phyloP scores from a whole-genome alignment of 2,329 filamentous ascomycete species.

The Cladophialophora yegresii region DNA sequence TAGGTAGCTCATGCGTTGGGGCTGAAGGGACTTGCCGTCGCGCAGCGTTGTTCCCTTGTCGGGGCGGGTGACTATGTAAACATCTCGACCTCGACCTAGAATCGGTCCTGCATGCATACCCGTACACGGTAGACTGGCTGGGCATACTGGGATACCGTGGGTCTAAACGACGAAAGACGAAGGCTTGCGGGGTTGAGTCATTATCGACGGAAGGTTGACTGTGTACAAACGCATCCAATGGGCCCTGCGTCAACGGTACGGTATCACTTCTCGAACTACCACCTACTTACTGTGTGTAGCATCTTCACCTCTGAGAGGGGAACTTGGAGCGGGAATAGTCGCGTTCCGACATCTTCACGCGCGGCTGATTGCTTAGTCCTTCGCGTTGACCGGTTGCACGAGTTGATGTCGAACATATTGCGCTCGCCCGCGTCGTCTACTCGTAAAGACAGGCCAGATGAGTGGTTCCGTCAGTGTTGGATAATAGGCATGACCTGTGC shows the following conservation, averaged over 20 bases:
- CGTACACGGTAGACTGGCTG: neutral
- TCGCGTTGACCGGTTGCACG: neutral
- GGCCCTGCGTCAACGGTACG: neutral
- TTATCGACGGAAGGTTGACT: neutral
- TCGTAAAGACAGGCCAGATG: neutral
- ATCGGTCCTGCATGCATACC: neutral
- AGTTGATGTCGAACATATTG: neutral
- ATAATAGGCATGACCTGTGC: neutral
- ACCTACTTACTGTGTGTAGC: too few species aligned
- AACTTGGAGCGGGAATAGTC: neutral
- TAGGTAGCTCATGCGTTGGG: neutral
- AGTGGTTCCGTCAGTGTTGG: neutral
- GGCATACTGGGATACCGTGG: neutral
- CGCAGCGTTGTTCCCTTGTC: neutral
- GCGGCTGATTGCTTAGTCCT: too few species aligned
- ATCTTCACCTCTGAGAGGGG: neutral
- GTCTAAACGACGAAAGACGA: neutral
- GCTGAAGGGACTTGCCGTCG: neutral
- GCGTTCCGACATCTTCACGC: neutral
- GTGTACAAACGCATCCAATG: neutral
- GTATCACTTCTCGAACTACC: neutral
- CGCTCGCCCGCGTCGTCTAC: neutral
- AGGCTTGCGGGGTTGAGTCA: constrained; percentile 2
- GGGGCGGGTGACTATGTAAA: neutral
- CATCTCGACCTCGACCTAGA: neutral